Evolutionary conservation across 2,329 filamentous ascomycete species (phyloP).

Genomic region (Aspergillus cejpii): DNA sequence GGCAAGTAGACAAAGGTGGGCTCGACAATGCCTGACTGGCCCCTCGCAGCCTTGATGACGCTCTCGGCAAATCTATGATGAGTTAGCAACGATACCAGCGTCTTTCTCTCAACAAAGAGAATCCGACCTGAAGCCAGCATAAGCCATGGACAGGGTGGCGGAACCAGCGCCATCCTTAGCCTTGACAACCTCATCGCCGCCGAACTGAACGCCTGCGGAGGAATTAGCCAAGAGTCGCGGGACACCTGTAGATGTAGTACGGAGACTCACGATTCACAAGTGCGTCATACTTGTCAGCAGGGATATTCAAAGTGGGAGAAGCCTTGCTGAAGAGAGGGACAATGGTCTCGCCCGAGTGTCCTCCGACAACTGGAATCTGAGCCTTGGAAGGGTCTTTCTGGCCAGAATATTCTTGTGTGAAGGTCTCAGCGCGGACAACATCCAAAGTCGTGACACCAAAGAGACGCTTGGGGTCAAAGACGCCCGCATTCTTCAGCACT

Average conservation of each 20-base stretch:
- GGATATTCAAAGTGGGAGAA: slow-evolving; percentile 70
- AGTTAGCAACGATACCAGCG: slow-evolving; percentile 15
- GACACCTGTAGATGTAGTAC: not conserved
- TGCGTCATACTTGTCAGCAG: slow-evolving; percentile 80
- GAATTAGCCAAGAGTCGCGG: not conserved
- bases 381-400: slow-evolving; percentile 75
- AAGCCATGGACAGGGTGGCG: slow-evolving; percentile 90
- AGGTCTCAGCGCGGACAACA: slow-evolving; percentile 95
- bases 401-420: slow-evolving; percentile 78
- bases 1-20: slow-evolving; percentile 94
- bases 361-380: slow-evolving; percentile 86
- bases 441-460: slow-evolving; percentile 99
- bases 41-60: slow-evolving; percentile 78
- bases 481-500: slow-evolving; percentile 84
- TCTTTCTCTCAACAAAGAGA: slow-evolving; percentile 6
- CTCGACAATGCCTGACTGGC: slow-evolving; percentile 88
- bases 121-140: slow-evolving; percentile 80
- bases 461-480: slow-evolving; percentile 91
- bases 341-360: slow-evolving; percentile 97
- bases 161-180: slow-evolving; percentile 89
- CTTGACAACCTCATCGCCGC: slow-evolving; percentile 94
- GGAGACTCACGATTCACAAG: slow-evolving; percentile 67
- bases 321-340: slow-evolving; percentile 95
- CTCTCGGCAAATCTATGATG: slow-evolving; percentile 76
- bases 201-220: slow-evolving; percentile 71